phyloP scores from a whole-genome alignment of 2,329 filamentous ascomycete genomes.

The Sarocladiaceae sp. region DNA sequence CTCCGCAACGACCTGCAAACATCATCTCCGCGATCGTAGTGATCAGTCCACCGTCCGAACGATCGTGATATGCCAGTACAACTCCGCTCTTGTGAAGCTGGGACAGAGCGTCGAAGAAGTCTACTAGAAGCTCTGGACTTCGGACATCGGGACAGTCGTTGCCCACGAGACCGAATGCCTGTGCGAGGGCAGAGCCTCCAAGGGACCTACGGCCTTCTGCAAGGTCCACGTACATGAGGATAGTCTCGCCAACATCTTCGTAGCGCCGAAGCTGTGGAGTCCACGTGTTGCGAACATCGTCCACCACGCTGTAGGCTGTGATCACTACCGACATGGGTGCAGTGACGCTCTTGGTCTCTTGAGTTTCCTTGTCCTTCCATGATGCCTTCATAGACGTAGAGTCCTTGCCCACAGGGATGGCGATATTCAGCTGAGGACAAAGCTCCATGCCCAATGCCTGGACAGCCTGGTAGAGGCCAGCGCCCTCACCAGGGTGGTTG shows the following conservation, averaged over 20 bases:
- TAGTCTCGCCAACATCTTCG: conserved; percentile 84
- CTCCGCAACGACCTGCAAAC: conserved; percentile 89
- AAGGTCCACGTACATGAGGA: conserved; percentile 88
- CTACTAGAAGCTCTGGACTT: conserved; percentile 73
- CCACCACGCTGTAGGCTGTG: conserved; percentile 82
- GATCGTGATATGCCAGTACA: conserved; percentile 91
- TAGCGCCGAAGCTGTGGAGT: conserved; percentile 80
- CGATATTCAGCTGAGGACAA: conserved; percentile 84
- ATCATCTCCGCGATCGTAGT: conserved; percentile 95
- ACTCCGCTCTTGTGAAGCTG: conserved; percentile 55
- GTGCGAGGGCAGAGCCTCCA: conserved; percentile 87
- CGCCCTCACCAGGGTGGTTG: conserved; percentile 86
- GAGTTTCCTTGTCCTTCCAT: conserved; percentile 70
- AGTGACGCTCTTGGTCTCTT: conserved; percentile 77
- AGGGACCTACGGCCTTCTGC: conserved; percentile 75
- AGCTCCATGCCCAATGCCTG: conserved; percentile 89
- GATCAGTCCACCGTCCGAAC: conserved; percentile 87
- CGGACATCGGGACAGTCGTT: conserved; percentile 82
- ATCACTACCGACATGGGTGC: conserved; percentile 89
- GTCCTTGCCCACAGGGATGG: conserved; percentile 95
- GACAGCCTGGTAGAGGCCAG: conserved; percentile 88
- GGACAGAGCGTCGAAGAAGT: conserved; percentile 84
- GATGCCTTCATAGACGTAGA: conserved; percentile 99
- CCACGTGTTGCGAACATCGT: conserved; percentile 83
- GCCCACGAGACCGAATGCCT: conserved; percentile 83